A percentile compares a stretch with the other conserved stretches of the same genome.
phyloP scores from a whole-genome alignment of 2,329 filamentous ascomycete species.

The Aspergillus amoenus region DNA sequence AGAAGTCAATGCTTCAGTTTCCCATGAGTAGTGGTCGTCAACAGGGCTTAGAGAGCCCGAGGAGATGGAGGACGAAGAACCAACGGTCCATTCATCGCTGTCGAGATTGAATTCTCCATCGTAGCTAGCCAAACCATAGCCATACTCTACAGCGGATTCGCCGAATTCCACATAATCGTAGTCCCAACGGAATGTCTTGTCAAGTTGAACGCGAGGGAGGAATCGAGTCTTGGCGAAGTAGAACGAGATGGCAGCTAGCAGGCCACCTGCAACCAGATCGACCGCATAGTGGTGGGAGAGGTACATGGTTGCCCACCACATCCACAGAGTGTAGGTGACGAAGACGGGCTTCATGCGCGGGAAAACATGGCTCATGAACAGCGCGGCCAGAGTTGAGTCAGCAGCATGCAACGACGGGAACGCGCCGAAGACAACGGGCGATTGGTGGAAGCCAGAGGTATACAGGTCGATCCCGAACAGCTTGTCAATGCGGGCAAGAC shows the following conservation, averaged over 20 bases:
- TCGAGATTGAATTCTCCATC: conserved; percentile 60
- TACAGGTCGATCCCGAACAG: conserved; percentile 92
- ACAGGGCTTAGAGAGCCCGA: conserved; percentile 63
- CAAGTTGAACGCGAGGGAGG: conserved; percentile 75
- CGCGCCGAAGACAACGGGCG: conserved; percentile 88
- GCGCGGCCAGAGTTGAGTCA: conserved; percentile 81
- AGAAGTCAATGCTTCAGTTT: conserved; percentile 39
- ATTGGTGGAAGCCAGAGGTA: conserved; percentile 86
- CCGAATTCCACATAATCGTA: conserved; percentile 92
- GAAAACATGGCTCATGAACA: conserved; percentile 93
- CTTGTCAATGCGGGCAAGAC: conserved; percentile 82
- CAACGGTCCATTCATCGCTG: conserved; percentile 87
- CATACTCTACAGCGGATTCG: conserved; percentile 55
- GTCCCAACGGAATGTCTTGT: conserved; percentile 89
- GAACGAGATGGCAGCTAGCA: conserved; percentile 75
- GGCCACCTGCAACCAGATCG: conserved; percentile 81
- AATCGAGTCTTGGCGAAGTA: conserved; percentile 79
- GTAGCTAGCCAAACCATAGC: conserved; percentile 57
- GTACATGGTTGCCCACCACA: conserved; percentile 99
- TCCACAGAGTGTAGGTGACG: conserved; percentile 82
- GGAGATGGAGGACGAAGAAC: conserved; percentile 75
- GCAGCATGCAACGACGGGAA: conserved; percentile 92
- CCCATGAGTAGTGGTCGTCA: conserved; percentile 56
- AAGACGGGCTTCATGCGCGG: conserved; percentile 78
- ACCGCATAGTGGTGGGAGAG: conserved; percentile 96